Conservation (phyloP, 1,139 yeast species). For the Yamadazyma dushanensis region DNA sequence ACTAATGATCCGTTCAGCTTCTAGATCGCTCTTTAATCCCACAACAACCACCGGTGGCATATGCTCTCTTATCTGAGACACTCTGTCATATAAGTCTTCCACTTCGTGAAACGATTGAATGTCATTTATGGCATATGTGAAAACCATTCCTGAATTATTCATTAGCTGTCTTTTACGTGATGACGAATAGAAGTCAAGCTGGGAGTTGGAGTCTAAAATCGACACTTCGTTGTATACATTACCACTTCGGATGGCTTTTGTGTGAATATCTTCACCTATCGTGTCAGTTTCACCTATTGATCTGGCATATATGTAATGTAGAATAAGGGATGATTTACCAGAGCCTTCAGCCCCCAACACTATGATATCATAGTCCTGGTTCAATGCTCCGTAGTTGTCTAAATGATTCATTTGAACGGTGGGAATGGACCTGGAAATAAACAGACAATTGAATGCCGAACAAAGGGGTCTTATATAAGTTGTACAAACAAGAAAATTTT, state of each 20-base stretch:
- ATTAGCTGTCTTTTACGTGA: conserved; percentile 28
- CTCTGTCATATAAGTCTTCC: conserved; percentile 27
- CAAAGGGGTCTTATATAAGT: background rate
- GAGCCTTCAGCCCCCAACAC: conserved; percentile 29
- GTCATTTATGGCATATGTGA: conserved; percentile 32
- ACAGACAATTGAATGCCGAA: background rate
- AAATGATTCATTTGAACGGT: conserved; percentile 15
- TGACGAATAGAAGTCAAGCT: conserved; percentile 28
- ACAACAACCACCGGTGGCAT: conserved; percentile 34
- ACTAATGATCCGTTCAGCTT: conserved; percentile 25
- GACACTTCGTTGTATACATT: conserved; percentile 24
- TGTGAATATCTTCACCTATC: conserved; percentile 30
- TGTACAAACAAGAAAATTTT: background rate
- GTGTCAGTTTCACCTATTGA: conserved; percentile 24
- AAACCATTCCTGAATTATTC: conserved; percentile 31
- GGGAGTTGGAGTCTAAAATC: conserved; percentile 28
- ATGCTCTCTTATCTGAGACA: conserved; percentile 17
- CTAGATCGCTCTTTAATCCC: conserved; percentile 34
- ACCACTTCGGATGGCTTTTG: conserved; percentile 23
- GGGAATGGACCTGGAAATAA: background rate
- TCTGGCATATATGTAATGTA: conserved; percentile 24
- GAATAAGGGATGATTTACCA: conserved; percentile 34
- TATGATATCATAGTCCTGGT: conserved; percentile 31
- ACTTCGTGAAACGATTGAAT: conserved; percentile 28
- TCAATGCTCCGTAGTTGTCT: conserved; percentile 19